phyloP scores from a whole-genome alignment of 108 stramenopile species.

The Phaeodactylum tricornutum region DNA sequence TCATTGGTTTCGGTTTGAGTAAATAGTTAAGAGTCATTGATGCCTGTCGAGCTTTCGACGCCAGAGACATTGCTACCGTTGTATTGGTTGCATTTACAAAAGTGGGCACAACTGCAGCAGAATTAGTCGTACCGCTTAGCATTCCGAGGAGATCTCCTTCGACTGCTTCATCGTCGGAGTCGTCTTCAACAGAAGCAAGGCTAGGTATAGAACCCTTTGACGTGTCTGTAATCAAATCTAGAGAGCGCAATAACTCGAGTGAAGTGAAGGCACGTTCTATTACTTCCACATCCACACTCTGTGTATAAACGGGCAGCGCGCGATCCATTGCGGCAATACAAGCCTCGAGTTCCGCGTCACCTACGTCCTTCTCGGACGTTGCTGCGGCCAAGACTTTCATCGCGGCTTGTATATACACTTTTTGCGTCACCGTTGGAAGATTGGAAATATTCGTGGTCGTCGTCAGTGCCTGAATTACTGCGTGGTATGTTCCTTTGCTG shows the following conservation, averaged over 20 bases:
- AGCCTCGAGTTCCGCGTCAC: constrained; percentile 35
- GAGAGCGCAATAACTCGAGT: constrained; percentile 47
- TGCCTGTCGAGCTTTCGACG: constrained; percentile 18
- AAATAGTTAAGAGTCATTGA: constrained; percentile 46
- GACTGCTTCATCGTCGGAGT: constrained; percentile 9
- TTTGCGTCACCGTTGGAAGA: constrained; percentile 49
- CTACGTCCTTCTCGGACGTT: background rate
- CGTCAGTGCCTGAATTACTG: constrained; percentile 55
- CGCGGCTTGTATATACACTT: constrained; percentile 82
- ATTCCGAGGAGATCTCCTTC: constrained; percentile 24
- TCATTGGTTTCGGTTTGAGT: constrained; percentile 81
- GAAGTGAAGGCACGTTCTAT: constrained; percentile 81
- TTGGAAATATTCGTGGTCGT: constrained; percentile 39
- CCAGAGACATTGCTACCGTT: constrained; percentile 5
- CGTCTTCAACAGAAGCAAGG: constrained; percentile 12
- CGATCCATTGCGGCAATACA: constrained; percentile 34
- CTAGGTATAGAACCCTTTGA: constrained; percentile 7
- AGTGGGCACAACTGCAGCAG: background rate
- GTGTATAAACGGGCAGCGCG: constrained; percentile 42
- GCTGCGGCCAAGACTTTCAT: constrained; percentile 77
- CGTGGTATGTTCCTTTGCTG: constrained; percentile 52
- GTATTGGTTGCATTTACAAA: background rate
- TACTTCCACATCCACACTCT: constrained; percentile 78
- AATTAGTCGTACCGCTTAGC: background rate
- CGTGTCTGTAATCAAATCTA: constrained; percentile 31